Conservation (phyloP, 2,329 filamentous ascomycete genomes). For the Arachnomyces sp. region DNA sequence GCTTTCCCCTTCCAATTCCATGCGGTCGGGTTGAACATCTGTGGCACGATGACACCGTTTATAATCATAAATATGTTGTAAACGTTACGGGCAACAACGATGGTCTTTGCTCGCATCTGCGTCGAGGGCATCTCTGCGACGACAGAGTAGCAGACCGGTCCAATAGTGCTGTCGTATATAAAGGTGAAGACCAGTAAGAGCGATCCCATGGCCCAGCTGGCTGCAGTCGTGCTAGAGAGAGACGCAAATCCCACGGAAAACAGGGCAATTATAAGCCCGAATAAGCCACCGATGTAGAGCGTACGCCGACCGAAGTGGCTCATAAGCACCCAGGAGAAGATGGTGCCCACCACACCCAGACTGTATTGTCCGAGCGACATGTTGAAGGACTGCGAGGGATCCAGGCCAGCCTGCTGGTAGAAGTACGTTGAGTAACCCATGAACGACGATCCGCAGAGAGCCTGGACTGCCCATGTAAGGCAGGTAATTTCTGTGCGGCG, state of each 20-base stretch:
- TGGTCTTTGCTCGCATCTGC: slow-evolving; percentile 49
- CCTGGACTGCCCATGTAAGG: slow-evolving; percentile 28
- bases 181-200: slow-evolving; percentile 50
- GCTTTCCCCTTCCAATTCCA: slow-evolving; percentile 28
- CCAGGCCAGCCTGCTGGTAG: slow-evolving; percentile 32
- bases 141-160: slow-evolving; percentile 48
- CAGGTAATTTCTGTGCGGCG: slow-evolving; percentile 37
- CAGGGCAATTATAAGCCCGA: slow-evolving; percentile 21
- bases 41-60: slow-evolving; percentile 33
- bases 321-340: slow-evolving; percentile 44
- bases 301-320: slow-evolving; percentile 29
- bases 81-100: slow-evolving; percentile 44
- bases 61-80: slow-evolving; percentile 47
- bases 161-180: slow-evolving; percentile 49
- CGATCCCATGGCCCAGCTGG: slow-evolving; percentile 29
- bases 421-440: slow-evolving; percentile 28
- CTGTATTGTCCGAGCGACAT: slow-evolving; percentile 53
- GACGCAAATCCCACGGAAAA: slow-evolving; percentile 22
- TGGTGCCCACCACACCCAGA: slow-evolving; percentile 50
- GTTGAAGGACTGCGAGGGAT: slow-evolving; percentile 36
- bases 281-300: slow-evolving; percentile 30
- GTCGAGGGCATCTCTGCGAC: slow-evolving; percentile 49
- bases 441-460: slow-evolving; percentile 22
- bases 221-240: slow-evolving; percentile 7
- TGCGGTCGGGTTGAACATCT: slow-evolving; percentile 23